Conservation (phyloP, 768 basidiomycete genomes). For the Lactifluus volemus region DNA sequence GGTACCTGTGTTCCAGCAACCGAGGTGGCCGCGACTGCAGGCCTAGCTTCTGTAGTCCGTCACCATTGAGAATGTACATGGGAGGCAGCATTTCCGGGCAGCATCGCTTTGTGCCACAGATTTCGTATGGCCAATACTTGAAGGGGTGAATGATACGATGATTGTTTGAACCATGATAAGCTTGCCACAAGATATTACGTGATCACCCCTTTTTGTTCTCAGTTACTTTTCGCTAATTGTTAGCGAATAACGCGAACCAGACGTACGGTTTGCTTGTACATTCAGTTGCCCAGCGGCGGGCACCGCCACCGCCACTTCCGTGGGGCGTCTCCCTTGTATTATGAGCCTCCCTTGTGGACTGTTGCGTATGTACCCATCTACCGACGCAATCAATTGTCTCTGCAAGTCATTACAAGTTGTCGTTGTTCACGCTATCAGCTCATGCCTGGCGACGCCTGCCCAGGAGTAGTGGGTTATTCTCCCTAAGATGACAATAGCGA, state of each 20-base stretch:
- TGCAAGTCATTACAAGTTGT: not conserved
- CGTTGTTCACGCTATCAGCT: not conserved
- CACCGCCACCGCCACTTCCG: not conserved
- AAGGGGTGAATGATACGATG: not conserved
- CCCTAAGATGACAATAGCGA: not conserved
- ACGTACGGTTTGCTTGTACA: not conserved
- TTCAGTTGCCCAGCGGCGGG: not conserved
- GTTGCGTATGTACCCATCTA: not conserved
- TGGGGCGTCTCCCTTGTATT: not conserved
- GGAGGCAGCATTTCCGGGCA: not conserved
- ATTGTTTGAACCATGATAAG: no score
- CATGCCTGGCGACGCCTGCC: not conserved
- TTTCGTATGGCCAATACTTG: not conserved
- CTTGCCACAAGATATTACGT: no score
- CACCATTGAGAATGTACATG: no score
- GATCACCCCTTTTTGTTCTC: not conserved
- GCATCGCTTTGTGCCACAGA: not conserved
- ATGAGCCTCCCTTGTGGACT: not conserved
- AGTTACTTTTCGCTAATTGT: not conserved
- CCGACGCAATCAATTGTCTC: not conserved
- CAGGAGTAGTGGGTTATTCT: not conserved
- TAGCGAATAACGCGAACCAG: not conserved
- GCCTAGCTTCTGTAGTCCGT: not conserved
- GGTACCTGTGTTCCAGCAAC: not conserved
- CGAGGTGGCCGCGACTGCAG: not conserved